Percentiles rank a stretch among this genome's conserved stretches.
phyloP scores from a whole-genome alignment of 208 protist genomes.

The Wallacemonas collosoma region DNA sequence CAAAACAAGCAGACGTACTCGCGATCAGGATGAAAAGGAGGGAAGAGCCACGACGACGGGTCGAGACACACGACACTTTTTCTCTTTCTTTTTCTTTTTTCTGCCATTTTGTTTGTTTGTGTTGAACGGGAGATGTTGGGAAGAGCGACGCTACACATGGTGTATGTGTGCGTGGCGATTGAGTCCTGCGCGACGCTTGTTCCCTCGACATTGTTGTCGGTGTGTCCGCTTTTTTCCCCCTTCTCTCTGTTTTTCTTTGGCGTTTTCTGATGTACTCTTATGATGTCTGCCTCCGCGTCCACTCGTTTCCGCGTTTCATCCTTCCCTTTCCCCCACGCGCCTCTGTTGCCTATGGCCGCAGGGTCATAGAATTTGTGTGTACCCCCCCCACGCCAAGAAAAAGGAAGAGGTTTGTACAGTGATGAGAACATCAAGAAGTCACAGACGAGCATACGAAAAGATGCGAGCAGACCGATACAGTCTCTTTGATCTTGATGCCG shows the following conservation, averaged over 20 bases:
- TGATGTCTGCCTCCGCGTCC: not conserved
- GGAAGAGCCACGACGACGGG: not conserved
- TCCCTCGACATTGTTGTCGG: not conserved
- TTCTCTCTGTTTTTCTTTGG: constrained; percentile 16
- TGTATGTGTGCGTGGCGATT: not conserved
- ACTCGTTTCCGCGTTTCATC: not conserved
- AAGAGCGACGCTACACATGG: not conserved
- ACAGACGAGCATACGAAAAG: too few species aligned
- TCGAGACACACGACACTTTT: too few species aligned
- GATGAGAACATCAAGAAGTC: not conserved
- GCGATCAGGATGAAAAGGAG: not conserved
- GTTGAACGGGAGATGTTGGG: constrained; percentile 9
- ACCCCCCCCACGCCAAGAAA: not conserved
- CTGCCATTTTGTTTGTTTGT: too few species aligned
- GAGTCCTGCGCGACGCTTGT: too few species aligned
- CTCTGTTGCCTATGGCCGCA: not conserved
- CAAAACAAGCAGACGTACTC: not conserved
- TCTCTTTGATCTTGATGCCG: too few species aligned
- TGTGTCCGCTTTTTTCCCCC: constrained; percentile 8
- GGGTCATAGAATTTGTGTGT: too few species aligned
- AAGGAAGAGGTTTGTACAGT: not conserved
- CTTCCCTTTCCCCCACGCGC: not conserved
- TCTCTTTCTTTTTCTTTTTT: too few species aligned
- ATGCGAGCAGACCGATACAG: too few species aligned
- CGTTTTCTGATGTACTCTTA: constrained; percentile 5